These are phyloP conservation scores for Pueraria montana DNA, from an alignment of 306 rosid species.

Conservation along the genomic window DNA sequence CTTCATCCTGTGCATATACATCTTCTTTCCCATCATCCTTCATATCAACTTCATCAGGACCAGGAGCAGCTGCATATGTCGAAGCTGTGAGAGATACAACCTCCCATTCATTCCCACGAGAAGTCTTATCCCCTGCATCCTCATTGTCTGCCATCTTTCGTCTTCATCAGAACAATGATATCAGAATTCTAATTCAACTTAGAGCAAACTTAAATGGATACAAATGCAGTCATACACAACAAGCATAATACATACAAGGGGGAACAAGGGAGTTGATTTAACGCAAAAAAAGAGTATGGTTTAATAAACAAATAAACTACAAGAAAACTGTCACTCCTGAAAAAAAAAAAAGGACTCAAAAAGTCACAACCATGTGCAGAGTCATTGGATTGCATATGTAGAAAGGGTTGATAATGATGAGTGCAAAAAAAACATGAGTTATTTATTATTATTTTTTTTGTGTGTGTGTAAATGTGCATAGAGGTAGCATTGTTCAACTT, in stretches of 20 bases:
- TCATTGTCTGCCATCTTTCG: slow-evolving; percentile 80
- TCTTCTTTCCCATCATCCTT: slow-evolving; percentile 58
- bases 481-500: slow-evolving; percentile 15
- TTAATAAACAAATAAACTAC: background rate
- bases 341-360: background rate
- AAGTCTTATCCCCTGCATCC: slow-evolving; percentile 67
- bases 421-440: background rate
- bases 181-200: slow-evolving; percentile 44
- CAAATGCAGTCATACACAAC: background rate
- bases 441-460: too few relatives aligned
- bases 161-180: slow-evolving; percentile 43
- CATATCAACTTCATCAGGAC: slow-evolving; percentile 65
- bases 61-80: slow-evolving; percentile 92
- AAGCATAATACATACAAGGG: background rate
- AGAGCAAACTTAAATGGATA: slow-evolving; percentile 33
- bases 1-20: slow-evolving; percentile 54
- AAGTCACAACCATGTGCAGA: slow-evolving; percentile 14
- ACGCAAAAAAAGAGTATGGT: background rate
- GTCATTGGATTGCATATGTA: slow-evolving; percentile 2
- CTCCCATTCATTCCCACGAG: slow-evolving; percentile 97
- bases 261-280: background rate
- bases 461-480: background rate
- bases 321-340: background rate
- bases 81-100: slow-evolving; percentile 96
- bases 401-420: background rate